Percentiles rank a stretch among this genome's conserved stretches.
phyloP scores from a whole-genome alignment of 371 early-diverging fungal species.

The Rhizomucor pusillus region DNA sequence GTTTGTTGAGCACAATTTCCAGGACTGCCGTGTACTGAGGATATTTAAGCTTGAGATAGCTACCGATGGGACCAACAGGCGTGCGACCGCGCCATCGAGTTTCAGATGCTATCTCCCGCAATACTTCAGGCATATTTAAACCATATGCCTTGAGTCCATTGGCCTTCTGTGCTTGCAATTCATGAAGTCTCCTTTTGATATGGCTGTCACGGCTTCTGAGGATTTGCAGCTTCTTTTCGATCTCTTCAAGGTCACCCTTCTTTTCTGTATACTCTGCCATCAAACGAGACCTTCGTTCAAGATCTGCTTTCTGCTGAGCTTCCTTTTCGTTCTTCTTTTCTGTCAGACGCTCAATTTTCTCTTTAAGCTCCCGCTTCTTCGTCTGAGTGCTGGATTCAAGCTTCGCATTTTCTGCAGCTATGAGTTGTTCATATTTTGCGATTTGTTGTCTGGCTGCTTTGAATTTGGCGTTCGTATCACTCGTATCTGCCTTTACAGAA shows the following conservation, averaged over 20 bases:
- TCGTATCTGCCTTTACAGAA: conserved; percentile 17
- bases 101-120: conserved; percentile 59
- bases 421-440: conserved; percentile 21
- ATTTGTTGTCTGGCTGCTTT: conserved; percentile 15
- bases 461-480: conserved; percentile 22
- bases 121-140: conserved; percentile 61
- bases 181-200: conserved; percentile 6
- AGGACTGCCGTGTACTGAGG: conserved; percentile 64
- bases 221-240: neutral
- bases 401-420: conserved; percentile 25
- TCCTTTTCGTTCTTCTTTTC: conserved; percentile 10
- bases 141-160: conserved; percentile 76
- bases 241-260: neutral
- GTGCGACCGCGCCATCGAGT: conserved; percentile 49
- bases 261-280: neutral
- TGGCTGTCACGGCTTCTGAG: neutral
- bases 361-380: conserved; percentile 29
- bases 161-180: conserved; percentile 51
- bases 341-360: conserved; percentile 38
- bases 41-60: conserved; percentile 62
- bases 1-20: conserved; percentile 70
- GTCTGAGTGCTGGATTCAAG: conserved; percentile 27
- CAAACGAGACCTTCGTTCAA: conserved; percentile 5
- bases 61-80: conserved; percentile 89
- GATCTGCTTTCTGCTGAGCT: conserved; percentile 23